Evolutionary conservation across 2,329 filamentous ascomycete species (phyloP), one percentile per base, ranked within the genome.

Genomic region (Lecanoromycetidae sp.): DNA sequence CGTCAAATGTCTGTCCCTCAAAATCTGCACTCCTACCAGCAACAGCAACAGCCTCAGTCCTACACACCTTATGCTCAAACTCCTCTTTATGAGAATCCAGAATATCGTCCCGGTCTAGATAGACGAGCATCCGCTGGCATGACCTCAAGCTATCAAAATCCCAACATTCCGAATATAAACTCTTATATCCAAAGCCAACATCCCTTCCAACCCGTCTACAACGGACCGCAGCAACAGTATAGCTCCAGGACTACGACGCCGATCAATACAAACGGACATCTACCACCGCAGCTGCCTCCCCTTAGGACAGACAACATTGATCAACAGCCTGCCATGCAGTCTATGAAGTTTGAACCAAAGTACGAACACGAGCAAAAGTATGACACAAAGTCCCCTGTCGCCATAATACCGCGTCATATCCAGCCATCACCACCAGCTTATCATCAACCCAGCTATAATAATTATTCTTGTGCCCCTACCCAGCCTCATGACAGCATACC

Each of bases 1-100:
- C 48, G 53, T 15, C 45, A 51, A 40, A 34, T 53, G 34, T 52
- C 53, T 8, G 39, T 33, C 20, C 45, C 51, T n/a, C 42, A 46
- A 19, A 40, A n/a, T 17, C n/a, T n/a, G n/a, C 51, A 48, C 22
- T 35, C 12, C 17, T 55, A 55, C 26, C 46, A 44, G 9, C 46
- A 46, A 30, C 42, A 37, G 23, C 46, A 48, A 37, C 48, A 51
- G 26, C 30, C 37, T 26, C 38, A 29, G 25, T 41, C 45, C 3
- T 47, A 42, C 32, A 37, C 52, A 17, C 38, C 29, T 4, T 54
- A 54, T 26, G 27, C 33, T 13, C 52, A 46, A 32, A 26, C 49
- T 3, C 45, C 40, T 4, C 40, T 38, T 12, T 38, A 20, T 17
- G 48, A 53, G 13, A 46, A 12, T 44, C 27, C 30, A 13, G 45